A percentile compares a stretch with the other conserved stretches of the same genome.
phyloP scores from a whole-genome alignment of 768 basidiomycete genomes.

The Dentipellis fragilis region DNA sequence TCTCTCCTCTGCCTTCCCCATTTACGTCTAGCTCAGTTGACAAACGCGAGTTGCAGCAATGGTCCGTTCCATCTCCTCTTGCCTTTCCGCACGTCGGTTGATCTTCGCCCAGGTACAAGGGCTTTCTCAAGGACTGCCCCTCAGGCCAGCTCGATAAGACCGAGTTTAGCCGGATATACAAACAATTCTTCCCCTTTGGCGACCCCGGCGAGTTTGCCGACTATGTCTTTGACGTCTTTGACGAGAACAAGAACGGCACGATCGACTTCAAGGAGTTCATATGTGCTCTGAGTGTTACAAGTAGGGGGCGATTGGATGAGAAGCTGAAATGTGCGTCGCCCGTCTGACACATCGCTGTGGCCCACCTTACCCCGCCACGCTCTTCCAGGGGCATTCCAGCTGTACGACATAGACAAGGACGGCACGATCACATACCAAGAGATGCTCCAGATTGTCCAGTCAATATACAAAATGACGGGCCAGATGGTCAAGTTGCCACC shows the following conservation, averaged over 20 bases:
- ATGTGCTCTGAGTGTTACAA: constrained; percentile 91
- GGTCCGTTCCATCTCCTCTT: constrained; percentile 34
- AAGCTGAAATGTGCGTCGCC: constrained; percentile 85
- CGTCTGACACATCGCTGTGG: background rate
- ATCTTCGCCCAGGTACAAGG: constrained; percentile 74
- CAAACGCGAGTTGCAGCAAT: constrained; percentile 95
- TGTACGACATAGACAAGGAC: constrained; percentile 98
- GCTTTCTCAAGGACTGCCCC: constrained; percentile 97
- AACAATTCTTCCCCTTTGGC: constrained; percentile 99
- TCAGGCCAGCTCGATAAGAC: constrained; percentile 92
- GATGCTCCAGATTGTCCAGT: constrained; percentile 96
- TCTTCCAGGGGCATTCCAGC: constrained; percentile 90
- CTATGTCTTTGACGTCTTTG: constrained; percentile 97
- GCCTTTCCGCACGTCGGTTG: constrained; percentile 6
- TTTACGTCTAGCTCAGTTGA: constrained; percentile 49
- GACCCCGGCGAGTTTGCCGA: constrained; percentile 95
- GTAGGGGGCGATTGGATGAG: constrained; percentile 88
- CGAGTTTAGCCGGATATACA: constrained; percentile 96
- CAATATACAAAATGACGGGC: constrained; percentile 99
- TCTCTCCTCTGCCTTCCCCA: constrained; percentile 11
- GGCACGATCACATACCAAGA: constrained; percentile 97
- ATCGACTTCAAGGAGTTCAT: constrained; percentile 99
- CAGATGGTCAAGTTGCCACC: constrained; percentile 98
- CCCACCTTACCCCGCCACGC: background rate
- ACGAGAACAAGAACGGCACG: constrained; percentile 88